These are phyloP conservation scores for Fusarium neocosmosporiellum DNA, from an alignment of 2,329 filamentous ascomycete species.

Conservation along the genomic window DNA sequence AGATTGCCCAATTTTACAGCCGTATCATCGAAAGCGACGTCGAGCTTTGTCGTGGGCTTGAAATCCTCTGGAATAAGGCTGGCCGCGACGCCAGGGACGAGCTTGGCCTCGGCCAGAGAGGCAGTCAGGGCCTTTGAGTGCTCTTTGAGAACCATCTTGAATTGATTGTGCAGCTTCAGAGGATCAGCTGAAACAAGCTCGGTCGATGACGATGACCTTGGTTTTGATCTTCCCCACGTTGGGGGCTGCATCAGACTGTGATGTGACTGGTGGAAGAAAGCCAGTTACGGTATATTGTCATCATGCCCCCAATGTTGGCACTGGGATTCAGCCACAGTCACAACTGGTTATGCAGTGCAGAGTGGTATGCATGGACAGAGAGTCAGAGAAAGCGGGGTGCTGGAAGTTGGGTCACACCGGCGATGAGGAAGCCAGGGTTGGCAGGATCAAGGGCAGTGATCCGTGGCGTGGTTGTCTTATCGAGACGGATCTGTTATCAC, in stretches of 20 bases:
- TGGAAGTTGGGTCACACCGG: background rate
- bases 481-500: background rate
- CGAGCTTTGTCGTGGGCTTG: constrained; percentile 53
- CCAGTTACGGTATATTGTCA: background rate
- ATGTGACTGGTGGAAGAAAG: constrained; percentile 36
- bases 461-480: background rate
- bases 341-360: background rate
- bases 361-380: background rate
- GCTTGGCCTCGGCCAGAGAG: constrained; percentile 51
- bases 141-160: constrained; percentile 33
- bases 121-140: constrained; percentile 33
- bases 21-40: constrained; percentile 51
- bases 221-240: constrained; percentile 36
- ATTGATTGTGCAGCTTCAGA: background rate
- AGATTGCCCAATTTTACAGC: constrained; percentile 51
- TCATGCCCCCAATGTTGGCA: constrained; percentile 19
- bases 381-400: background rate
- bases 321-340: background rate
- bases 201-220: constrained; percentile 25
- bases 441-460: background rate
- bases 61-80: constrained; percentile 56
- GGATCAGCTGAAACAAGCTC: constrained; percentile 12
- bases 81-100: constrained; percentile 55
- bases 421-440: background rate
- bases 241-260: constrained; percentile 18